Evolutionary conservation across 371 early-diverging fungal genomes (phyloP), one percentile per base, ranked within the genome.

Genomic region (Mucor circinelloides): DNA sequence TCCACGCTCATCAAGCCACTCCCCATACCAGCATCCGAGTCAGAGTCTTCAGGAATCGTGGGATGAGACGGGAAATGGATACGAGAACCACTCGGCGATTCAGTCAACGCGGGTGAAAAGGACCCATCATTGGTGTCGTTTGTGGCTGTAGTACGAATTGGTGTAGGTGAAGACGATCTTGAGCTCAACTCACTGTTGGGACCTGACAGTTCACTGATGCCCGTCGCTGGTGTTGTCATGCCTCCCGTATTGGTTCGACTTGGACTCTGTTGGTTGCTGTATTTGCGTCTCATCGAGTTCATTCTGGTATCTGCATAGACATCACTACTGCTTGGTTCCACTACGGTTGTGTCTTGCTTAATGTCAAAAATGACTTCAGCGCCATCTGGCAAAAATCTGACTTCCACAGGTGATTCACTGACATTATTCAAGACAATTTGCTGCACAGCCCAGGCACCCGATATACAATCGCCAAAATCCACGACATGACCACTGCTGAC

Each of bases 381-480:
- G 42, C 89, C 88, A 63, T 96, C 97, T 5, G 93, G 86, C 12
- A 85, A 69, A 64, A 99, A 94, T 23, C 85, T 84, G 21, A 99
- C 84, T 34, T 94, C 95, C 9, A 97, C 75, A 0, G 91, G 85
- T 0, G 80, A 63, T 31, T 95, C 94, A 34, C 93, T 86, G 13
- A 95, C 85, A 75, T 98, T 98, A 46, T 89, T 91, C 54, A 99
- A 77, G 1, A 90, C 85, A 9, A 98, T 79, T 36, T 89, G 87
- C 58, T 91, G 90, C 58, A 88, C 87, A 27, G 90, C 87, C 94
- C 94, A 94, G 27, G 78, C 72, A 27, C 98, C 98, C 32, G 95
- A 91, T 62, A 89, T 88, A 71, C 96, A 96, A 67, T 96, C 95
- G 28, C 97, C 97, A 84, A 98, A 99, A 76, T 98, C 97, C 10